These are phyloP conservation scores for Xerophyta viscosa DNA, from an alignment of 106 monocot genomes.

Conservation along the genomic window DNA sequence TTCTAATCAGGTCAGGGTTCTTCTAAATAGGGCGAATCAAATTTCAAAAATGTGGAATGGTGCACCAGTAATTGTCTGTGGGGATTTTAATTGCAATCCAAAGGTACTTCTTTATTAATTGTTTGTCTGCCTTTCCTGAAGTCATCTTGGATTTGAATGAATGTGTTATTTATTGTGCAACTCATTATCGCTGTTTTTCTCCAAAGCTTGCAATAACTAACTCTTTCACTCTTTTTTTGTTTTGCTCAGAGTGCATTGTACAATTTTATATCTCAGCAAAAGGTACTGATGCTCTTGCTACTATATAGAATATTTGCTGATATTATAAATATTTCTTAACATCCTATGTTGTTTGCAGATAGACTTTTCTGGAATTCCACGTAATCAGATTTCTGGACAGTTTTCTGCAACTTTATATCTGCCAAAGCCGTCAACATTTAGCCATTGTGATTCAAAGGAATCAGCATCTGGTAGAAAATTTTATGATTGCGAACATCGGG, in stretches of 20 bases:
- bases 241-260: constrained; percentile 80
- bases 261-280: constrained; percentile 71
- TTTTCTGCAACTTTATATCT: constrained; percentile 26
- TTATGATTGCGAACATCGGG: neutral
- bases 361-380: constrained; percentile 57
- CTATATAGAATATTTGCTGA: too few species aligned
- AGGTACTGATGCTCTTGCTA: too few species aligned
- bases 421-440: constrained; percentile 17
- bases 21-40: constrained; percentile 60
- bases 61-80: constrained; percentile 91
- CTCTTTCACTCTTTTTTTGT: constrained; percentile 19
- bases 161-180: too few species aligned
- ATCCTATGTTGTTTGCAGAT: constrained; percentile 48
- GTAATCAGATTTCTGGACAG: constrained; percentile 77
- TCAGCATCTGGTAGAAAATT: neutral
- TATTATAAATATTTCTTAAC: too few species aligned
- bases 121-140: too few species aligned
- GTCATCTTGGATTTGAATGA: too few species aligned
- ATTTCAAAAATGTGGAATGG: constrained; percentile 78
- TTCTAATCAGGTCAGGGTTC: constrained; percentile 60
- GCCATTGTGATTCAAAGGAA: neutral
- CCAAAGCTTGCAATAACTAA: too few species aligned
- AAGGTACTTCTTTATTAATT: too few species aligned
- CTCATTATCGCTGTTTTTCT: too few species aligned
- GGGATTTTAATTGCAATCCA: constrained; percentile 86